phyloP scores from a whole-genome alignment of 331 rosid genomes.

The Ulmus americana region DNA sequence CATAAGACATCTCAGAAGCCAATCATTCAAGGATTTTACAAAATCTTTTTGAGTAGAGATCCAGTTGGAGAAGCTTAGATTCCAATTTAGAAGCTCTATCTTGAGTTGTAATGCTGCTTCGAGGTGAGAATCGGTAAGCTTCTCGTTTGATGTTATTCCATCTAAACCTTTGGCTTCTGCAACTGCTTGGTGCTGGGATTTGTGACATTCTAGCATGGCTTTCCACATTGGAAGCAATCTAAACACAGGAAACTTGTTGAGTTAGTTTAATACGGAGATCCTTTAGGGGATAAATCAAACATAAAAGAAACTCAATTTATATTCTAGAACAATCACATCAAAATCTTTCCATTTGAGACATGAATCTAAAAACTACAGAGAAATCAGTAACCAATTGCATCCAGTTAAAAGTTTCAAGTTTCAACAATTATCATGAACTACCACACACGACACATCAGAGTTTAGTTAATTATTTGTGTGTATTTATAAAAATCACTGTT shows the following conservation, averaged over 20 bases:
- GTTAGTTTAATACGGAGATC: conserved; percentile 1
- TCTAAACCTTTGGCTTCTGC: conserved; percentile 39
- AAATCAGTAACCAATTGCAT: no score
- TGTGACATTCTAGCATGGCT: conserved; percentile 67
- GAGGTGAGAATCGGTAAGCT: conserved; percentile 32
- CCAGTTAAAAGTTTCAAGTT: no score
- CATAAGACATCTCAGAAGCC: conserved; percentile 61
- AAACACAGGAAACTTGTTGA: background rate
- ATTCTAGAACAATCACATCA: no score
- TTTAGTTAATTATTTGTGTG: no score
- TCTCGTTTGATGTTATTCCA: conserved; percentile 27
- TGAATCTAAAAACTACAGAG: no score
- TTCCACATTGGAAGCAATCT: conserved; percentile 76
- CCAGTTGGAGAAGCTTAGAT: conserved; percentile 55
- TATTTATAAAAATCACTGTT: no score
- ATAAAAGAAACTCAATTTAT: no score
- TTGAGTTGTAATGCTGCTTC: conserved; percentile 60
- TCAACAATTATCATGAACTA: no score
- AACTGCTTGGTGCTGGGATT: conserved; percentile 39
- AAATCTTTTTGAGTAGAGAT: conserved; percentile 51
- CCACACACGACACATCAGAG: no score
- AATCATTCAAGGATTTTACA: conserved; percentile 61
- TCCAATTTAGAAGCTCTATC: conserved; percentile 60
- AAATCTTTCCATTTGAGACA: no score
- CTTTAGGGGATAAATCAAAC: no score